Base-by-base conservation (phyloP, 805 yeast species). In the Candida stauntonica region DNA sequence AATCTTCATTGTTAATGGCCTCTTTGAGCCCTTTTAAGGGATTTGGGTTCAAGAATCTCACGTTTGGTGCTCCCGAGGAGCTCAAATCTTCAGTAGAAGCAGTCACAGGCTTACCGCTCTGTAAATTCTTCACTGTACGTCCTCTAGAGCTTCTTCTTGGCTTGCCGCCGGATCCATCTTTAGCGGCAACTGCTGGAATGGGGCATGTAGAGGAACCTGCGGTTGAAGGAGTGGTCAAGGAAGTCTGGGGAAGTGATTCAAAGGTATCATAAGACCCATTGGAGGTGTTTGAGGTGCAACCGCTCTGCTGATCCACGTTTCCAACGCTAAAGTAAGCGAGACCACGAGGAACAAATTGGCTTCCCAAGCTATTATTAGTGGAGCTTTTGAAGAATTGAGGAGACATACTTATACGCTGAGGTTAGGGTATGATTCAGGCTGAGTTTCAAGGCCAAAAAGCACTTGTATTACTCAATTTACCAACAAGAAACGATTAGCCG, bases 321-420 rank as follows among this genome's bases (percentile, higher is more conserved):
- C 39, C 50, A 26, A 52, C 28, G 36, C 42, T 52, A 29, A 54
- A n/a, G n/a, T n/a, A 36, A 18, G 51, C 42, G 32, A 54, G 46
- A 9, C 46, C 17, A 24, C 55, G 36, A 16, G 59, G 51, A 18
- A 45, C 35, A 26, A 53, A 52, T 42, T 50, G 48, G 37, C 33
- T 50, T 27, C 38, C 52, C 26, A 45, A 33, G 4, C 51, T 49
- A 7, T 31, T 29, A 4, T 46, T 50, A 3, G 47, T 51, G n/a
- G n/a, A n/a, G 31, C 53, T 57, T 23, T 54, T 51, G 35, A 53
- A 53, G 43, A 54, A 52, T 18, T 48, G 52, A 2, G 56, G 43
- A 3, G 52, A 33, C 57, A 52, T 54, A 5, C 3, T 24, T 24
- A 17, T n/a, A n/a, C n/a, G n/a, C n/a, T n/a, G n/a, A n/a, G n/a